Evolutionary conservation across 2,329 filamentous ascomycete genomes (phyloP), one percentile per base, ranked within the genome.

Genomic region (Kalmusia sp.): DNA sequence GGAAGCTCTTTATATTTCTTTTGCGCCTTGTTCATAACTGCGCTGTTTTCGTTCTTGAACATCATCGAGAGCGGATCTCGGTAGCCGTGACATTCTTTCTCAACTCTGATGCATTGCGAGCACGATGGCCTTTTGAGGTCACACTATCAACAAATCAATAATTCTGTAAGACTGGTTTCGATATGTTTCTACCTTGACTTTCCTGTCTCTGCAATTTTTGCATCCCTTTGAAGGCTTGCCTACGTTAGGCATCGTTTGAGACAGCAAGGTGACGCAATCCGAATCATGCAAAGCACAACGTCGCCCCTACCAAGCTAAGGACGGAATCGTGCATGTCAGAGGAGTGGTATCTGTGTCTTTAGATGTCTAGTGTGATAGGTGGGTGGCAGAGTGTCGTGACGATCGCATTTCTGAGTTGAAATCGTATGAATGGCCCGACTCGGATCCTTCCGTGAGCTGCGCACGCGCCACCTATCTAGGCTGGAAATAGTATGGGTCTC

Each of bases 51-150:
- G 33, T 71, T 65, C 39, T 61, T 67, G 52, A 71, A 71, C 60
- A 69, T 67, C 62, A 71, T 64, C 6, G 63, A 56, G 43, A 69
- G 41, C 8, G 61, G 55, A 38, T 72, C 66, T 12, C 70, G 63
- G 40, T 73, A 73, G 7, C 70, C 70, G 53, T 67, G 54, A 43
- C 70, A 72, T 24, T 61, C 55, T 33, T 62, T 67, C 17, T 58
- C 54, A 9, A 59, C 57, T 24, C 68, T 62, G 12, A 69, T 55
- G 39, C 70, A 73, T 63, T 72, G 69, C 5, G 63, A 59, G 48
- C 70, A 73, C 9, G 68, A 67, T 25, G 68, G 70, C 21, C 67
- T 62, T 46, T 68, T 67, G 35, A 64, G 65, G 39, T 73, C 70
- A 49, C 70, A 73, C 69, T 72, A 6, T 12, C 25, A 6, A 28